Evolutionary conservation across 495 filamentous ascomycete genomes (phyloP), one percentile per base, ranked within the genome.

Genomic region (Aspergillus mulundensis): DNA sequence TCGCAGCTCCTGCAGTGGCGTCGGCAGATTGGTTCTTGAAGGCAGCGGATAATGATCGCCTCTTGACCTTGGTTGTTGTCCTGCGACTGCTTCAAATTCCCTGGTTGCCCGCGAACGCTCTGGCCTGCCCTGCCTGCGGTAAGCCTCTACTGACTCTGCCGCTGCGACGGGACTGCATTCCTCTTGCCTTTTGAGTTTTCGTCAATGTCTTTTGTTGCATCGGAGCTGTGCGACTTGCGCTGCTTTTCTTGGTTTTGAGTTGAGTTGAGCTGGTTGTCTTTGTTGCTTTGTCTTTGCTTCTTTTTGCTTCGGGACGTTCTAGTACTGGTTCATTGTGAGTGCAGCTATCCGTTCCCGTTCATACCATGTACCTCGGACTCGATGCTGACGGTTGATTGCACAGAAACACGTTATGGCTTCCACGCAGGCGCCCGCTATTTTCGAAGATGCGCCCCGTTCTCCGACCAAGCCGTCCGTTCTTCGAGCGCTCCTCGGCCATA

Each of bases 401-500:
- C n/a, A 50, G 23, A 66, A 67, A 64, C 69, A 67, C 60, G 57
- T 70, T 68, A 77, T 77, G 75, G 67, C 70, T 54, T 56, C 66
- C 48, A 61, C 61, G 34, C 63, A 70, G 45, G 62, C 61, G 46
- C 73, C 75, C n/a, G 63, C 66, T 54, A 77, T 77, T 57, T 77
- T 77, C 52, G 75, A 77, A 45, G 75, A 77, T 65, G 62, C 72
- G 40, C 67, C 57, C 48, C 71, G 73, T 51, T 47, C 62, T 15
- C 67, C 72, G 8, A 57, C 66, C 48, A 74, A 69, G 52, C 55
- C 73, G 15, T 80, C 77, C 14, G 73, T 75, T 21, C 65, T 80
- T 34, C 70, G 73, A 46, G 67, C 73, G 44, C 73, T 80, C n/a
- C 65, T 77, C 56, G 48, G 62, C 25, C 75, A 79, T 52, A 70